Evolutionary conservation across 805 yeast species (phyloP).

Genomic region (Wickerhamiella azymoides): DNA sequence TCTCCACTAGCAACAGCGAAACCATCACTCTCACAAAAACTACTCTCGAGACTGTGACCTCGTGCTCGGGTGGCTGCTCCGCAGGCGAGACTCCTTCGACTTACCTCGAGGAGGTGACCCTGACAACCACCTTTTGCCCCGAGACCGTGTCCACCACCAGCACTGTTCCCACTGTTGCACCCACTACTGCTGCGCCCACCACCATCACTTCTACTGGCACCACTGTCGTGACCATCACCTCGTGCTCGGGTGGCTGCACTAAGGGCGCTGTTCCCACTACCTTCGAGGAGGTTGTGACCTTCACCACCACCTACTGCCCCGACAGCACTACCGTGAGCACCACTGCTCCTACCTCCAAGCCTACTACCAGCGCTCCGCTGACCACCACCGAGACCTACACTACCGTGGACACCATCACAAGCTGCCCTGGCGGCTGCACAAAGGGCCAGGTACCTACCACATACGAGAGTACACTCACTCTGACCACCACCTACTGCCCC

Average conservation of each 20-base stretch:
- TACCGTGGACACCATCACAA: constrained; percentile 11
- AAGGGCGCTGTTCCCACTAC: background rate
- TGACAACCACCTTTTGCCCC: constrained; percentile 9
- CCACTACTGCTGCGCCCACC: background rate
- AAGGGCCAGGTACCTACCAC: background rate
- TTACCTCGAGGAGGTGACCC: background rate
- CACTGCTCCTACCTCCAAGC: background rate
- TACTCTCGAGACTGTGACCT: constrained; percentile 35
- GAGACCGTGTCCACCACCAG: background rate
- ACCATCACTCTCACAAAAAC: constrained; percentile 15
- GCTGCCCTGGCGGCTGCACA: constrained; percentile 22
- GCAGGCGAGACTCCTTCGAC: constrained; percentile 1
- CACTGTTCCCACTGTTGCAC: background rate
- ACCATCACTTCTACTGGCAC: background rate
- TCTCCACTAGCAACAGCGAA: background rate
- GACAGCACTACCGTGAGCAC: background rate
- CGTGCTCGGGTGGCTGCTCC: constrained; percentile 24
- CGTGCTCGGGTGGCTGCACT: background rate
- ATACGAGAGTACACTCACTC: background rate
- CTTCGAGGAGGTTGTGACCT: background rate
- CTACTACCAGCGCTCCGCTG: background rate
- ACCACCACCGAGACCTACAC: background rate
- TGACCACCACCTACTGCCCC: constrained; percentile 6
- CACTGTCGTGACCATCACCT: background rate
- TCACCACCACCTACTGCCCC: background rate